phyloP scores from a whole-genome alignment of 208 protist genomes.

The Leishmania amazonensis region DNA sequence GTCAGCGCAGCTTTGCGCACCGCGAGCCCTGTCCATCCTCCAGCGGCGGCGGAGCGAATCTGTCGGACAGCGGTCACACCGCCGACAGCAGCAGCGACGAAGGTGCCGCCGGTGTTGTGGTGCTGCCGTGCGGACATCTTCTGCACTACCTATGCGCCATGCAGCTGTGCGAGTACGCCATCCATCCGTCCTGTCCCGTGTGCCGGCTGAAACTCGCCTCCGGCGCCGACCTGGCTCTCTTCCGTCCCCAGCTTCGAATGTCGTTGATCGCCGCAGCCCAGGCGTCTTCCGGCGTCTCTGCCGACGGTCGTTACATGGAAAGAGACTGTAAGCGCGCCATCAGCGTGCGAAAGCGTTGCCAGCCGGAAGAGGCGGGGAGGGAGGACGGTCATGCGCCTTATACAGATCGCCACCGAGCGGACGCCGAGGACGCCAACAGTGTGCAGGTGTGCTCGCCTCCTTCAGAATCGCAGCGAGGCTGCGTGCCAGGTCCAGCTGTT shows the following conservation, averaged over 20 bases:
- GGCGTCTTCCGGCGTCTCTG: neutral
- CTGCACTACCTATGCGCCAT: slow-evolving; percentile 72
- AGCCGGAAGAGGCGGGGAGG: neutral
- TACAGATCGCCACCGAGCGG: neutral
- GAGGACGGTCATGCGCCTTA: neutral
- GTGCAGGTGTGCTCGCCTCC: neutral
- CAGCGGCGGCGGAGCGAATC: neutral
- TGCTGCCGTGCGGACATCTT: slow-evolving; percentile 75
- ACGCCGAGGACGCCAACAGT: slow-evolving; percentile 13
- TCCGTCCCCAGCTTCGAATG: slow-evolving; percentile 40
- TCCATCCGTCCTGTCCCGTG: slow-evolving; percentile 58
- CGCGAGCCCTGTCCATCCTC: neutral
- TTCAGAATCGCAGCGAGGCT: neutral
- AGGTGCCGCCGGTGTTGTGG: slow-evolving; percentile 22
- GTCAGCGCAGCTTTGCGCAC: neutral
- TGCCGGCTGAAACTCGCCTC: slow-evolving; percentile 50
- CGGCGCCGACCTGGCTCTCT: slow-evolving; percentile 40
- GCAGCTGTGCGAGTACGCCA: slow-evolving; percentile 68
- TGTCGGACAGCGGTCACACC: neutral
- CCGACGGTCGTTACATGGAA: no score
- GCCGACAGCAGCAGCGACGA: slow-evolving; percentile 8
- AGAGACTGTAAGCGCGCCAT: neutral
- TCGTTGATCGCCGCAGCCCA: slow-evolving; percentile 7
- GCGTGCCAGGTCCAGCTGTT: neutral
- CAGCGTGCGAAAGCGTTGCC: neutral